Conservation (phyloP, 2,329 filamentous ascomycete genomes). For the Nothopassalora personata region DNA sequence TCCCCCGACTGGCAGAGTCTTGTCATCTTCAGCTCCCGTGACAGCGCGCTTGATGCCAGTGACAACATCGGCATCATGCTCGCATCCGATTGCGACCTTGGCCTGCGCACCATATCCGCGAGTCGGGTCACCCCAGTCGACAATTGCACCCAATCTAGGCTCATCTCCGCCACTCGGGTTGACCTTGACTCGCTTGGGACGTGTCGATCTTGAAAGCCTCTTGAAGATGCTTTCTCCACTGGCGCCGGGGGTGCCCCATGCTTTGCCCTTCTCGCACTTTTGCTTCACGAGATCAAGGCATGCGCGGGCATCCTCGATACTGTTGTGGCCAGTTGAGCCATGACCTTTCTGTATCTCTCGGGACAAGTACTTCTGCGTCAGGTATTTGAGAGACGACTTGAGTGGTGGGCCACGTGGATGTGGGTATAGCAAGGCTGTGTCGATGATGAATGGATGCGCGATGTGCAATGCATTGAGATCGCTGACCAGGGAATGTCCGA, state of each 20-base stretch:
- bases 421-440: conserved; percentile 84
- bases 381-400: conserved; percentile 85
- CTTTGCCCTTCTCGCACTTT: conserved; percentile 88
- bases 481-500: conserved; percentile 77
- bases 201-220: conserved; percentile 53
- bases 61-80: conserved; percentile 54
- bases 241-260: conserved; percentile 75
- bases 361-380: conserved; percentile 77
- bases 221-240: conserved; percentile 86
- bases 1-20: conserved; percentile 45
- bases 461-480: conserved; percentile 79
- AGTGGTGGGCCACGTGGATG: conserved; percentile 84
- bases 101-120: conserved; percentile 55
- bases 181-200: conserved; percentile 40
- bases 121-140: conserved; percentile 84
- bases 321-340: conserved; percentile 74
- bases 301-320: conserved; percentile 83
- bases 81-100: conserved; percentile 51
- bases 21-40: conserved; percentile 39
- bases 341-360: conserved; percentile 80
- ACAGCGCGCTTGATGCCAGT: conserved; percentile 50
- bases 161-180: conserved; percentile 37
- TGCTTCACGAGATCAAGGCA: conserved; percentile 90
- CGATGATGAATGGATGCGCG: conserved; percentile 87
- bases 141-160: conserved; percentile 62